phyloP scores from a whole-genome alignment of 169 alveolate genomes.

The Hammondia hammondi region DNA sequence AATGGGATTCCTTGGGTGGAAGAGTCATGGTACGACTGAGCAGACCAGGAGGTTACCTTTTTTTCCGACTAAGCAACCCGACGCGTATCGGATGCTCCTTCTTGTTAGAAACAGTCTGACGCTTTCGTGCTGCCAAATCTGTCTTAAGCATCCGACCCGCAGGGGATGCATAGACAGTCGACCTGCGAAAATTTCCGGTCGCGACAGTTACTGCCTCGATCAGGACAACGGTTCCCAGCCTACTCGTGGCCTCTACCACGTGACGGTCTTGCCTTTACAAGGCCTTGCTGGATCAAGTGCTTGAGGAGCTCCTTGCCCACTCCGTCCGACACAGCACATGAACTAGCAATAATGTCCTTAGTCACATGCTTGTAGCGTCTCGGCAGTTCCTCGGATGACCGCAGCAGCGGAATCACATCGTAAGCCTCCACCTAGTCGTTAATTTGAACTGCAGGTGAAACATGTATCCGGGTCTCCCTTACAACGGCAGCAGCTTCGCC shows the following conservation, averaged over 20 bases:
- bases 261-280: not conserved
- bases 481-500: no score
- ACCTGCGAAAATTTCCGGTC: not conserved
- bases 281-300: not conserved
- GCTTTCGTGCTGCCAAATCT: not conserved
- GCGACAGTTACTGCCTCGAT: not conserved
- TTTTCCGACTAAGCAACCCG: not conserved
- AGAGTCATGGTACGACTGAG: not conserved
- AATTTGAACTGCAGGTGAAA: no score
- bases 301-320: slow-evolving; percentile 8
- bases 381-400: not conserved
- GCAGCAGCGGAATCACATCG: not conserved
- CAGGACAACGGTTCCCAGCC: not conserved
- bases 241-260: slow-evolving; percentile 23
- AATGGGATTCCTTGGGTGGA: no score
- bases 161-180: not conserved
- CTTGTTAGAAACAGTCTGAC: not conserved
- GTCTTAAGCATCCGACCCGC: not conserved
- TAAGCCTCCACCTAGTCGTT: no score
- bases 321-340: not conserved
- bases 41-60: not conserved
- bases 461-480: no score
- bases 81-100: not conserved
- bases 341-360: not conserved
- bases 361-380: not conserved